Percentiles rank a stretch among this genome's conserved stretches.
Evolutionary conservation across 306 rosid species (phyloP).

Genomic region (Citrullus mucosospermus): DNA sequence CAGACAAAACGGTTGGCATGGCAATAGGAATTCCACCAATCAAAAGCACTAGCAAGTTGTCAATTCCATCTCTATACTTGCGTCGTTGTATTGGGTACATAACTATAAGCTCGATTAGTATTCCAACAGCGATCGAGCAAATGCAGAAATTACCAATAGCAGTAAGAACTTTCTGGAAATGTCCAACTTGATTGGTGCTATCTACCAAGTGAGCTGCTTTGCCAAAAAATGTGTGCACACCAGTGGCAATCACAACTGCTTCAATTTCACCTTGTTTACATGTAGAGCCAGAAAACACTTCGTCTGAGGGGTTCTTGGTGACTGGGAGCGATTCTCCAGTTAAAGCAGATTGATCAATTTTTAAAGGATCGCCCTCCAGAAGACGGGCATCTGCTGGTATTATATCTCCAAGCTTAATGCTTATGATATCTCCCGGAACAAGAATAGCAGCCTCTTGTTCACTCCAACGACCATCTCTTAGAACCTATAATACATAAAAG

Average conservation of each 20-base stretch:
- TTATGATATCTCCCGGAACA: slow-evolving; percentile 92
- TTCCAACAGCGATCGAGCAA: slow-evolving; percentile 87
- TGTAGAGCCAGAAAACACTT: slow-evolving; percentile 97
- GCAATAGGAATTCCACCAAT: slow-evolving; percentile 99
- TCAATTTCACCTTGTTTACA: slow-evolving; percentile 97
- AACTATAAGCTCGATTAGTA: slow-evolving; percentile 58
- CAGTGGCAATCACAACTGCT: slow-evolving; percentile 97
- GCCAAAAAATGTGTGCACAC: slow-evolving; percentile 97
- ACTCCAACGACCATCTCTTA: slow-evolving; percentile 84
- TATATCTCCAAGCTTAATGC: slow-evolving; percentile 90
- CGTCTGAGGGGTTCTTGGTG: slow-evolving; percentile 82
- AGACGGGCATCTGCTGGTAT: slow-evolving; percentile 99
- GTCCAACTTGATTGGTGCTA: slow-evolving; percentile 98
- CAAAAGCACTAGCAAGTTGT: slow-evolving; percentile 84
- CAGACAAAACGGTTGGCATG: slow-evolving; percentile 98
- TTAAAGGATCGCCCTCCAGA: slow-evolving; percentile 93
- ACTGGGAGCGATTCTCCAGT: slow-evolving; percentile 97
- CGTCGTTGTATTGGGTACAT: slow-evolving; percentile 94
- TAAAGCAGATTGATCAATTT: slow-evolving; percentile 94
- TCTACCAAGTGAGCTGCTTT: slow-evolving; percentile 97
- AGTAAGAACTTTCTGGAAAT: slow-evolving; percentile 94
- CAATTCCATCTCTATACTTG: slow-evolving; percentile 84
- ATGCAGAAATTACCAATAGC: slow-evolving; percentile 97
- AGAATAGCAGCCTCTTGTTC: slow-evolving; percentile 94
- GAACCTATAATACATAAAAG: slow-evolving; percentile 41